These are phyloP conservation scores for Naganishia antarctica DNA, from an alignment of 768 basidiomycete genomes.

Conservation along the genomic window DNA sequence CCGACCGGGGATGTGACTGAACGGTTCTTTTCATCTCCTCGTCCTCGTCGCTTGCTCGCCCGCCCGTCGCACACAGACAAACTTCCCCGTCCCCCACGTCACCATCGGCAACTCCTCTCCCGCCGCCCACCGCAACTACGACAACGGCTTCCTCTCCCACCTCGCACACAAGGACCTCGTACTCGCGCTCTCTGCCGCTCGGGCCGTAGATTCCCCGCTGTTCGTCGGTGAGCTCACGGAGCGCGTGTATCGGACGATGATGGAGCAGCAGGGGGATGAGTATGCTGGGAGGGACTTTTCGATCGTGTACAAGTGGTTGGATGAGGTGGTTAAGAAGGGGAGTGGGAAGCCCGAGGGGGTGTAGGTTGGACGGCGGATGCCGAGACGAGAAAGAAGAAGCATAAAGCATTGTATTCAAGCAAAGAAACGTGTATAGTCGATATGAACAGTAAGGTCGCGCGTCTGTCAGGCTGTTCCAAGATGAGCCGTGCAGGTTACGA, in stretches of 20 bases:
- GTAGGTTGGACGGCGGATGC: background rate
- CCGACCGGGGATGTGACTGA: background rate
- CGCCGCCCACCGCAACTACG: conserved; percentile 26
- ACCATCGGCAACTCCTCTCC: conserved; percentile 20
- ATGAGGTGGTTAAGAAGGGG: conserved; percentile 15
- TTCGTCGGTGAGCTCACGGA: conserved; percentile 26
- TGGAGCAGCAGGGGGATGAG: conserved; percentile 13
- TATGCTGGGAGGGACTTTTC: conserved; percentile 24
- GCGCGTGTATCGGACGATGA: conserved; percentile 24
- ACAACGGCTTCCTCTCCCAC: conserved; percentile 28
- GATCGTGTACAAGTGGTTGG: conserved; percentile 30
- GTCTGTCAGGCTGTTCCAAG: too few species aligned
- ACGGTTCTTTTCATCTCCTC: background rate
- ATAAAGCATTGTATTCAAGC: background rate
- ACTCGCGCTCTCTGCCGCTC: conserved; percentile 24
- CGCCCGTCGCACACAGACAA: conserved; percentile 6
- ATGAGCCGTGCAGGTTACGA: too few species aligned
- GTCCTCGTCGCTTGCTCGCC: background rate
- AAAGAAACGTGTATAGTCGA: background rate
- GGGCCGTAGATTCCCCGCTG: conserved; percentile 14
- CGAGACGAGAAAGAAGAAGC: background rate
- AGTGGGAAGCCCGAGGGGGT: background rate
- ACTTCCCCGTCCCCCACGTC: conserved; percentile 30
- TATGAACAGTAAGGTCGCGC: too few species aligned
- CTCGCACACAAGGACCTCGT: conserved; percentile 29